phyloP scores from a whole-genome alignment of 352 stramenopile species.

The Globisporangium canariense region DNA sequence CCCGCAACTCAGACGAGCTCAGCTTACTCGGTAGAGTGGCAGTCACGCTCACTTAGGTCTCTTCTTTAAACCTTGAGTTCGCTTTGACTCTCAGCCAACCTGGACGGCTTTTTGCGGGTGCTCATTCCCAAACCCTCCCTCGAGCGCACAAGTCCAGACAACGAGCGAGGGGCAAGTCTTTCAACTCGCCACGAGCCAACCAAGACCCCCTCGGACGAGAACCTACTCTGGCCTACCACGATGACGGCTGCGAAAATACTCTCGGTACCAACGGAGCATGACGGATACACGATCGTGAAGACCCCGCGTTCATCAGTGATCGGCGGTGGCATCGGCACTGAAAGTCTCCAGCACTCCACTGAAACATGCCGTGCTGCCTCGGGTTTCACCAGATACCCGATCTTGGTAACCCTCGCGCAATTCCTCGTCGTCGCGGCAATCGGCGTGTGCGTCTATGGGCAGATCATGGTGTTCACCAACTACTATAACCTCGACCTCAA shows the following conservation, averaged over 20 bases:
- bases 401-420: constrained; percentile 7
- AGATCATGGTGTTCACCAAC: constrained; percentile 16
- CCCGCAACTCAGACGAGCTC: background rate
- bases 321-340: background rate
- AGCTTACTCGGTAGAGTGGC: too few relatives aligned
- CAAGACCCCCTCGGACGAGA: background rate
- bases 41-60: background rate
- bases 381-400: background rate
- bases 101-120: background rate
- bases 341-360: background rate
- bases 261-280: background rate
- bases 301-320: background rate
- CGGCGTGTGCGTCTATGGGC: constrained; percentile 10
- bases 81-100: background rate
- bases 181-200: background rate
- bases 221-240: background rate
- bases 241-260: background rate
- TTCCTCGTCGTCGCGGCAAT: constrained; percentile 9
- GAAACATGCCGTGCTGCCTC: background rate
- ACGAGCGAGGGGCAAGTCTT: too few relatives aligned
- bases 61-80: background rate
- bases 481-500: constrained; percentile 15
- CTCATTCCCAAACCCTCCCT: background rate
- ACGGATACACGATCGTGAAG: constrained; percentile 6
- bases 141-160: background rate